Evolutionary conservation across 208 protist species (phyloP).

Genomic region (Naegleria gruberi): DNA sequence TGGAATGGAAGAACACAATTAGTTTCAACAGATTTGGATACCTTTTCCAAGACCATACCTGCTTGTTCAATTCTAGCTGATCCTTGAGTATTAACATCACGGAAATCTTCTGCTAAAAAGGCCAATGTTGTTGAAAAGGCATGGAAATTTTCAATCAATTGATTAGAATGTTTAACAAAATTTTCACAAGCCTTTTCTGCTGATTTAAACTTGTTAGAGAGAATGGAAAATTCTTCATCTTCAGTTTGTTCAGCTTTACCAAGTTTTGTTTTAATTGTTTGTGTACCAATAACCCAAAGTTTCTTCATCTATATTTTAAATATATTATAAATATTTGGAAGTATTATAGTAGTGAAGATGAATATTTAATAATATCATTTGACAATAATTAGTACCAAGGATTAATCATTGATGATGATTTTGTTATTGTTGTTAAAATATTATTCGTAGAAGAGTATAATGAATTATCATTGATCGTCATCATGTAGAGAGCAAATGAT

Average conservation of each 20-base stretch:
- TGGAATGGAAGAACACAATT: neutral
- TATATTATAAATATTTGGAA: too few relatives aligned
- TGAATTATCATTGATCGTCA: too few relatives aligned
- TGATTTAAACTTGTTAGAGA: neutral
- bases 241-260: neutral
- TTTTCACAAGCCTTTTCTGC: neutral
- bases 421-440: too few relatives aligned
- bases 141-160: constrained; percentile 20
- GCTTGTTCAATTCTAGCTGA: neutral
- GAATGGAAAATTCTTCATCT: neutral
- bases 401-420: too few relatives aligned
- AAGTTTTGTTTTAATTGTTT: neutral
- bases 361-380: too few relatives aligned
- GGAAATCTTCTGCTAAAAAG: constrained; percentile 15
- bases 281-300: neutral
- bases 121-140: neutral
- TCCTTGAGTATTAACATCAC: neutral
- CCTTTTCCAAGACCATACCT: neutral
- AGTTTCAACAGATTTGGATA: neutral
- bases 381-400: too few relatives aligned
- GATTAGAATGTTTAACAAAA: neutral
- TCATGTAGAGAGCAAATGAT: too few relatives aligned
- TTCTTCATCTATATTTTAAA: neutral
- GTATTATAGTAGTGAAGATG: too few relatives aligned
- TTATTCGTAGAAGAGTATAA: too few relatives aligned